Evolutionary conservation across 192 early-diverging fungal genomes (phyloP), one percentile per base, ranked within the genome.

Genomic region (Umbelopsis isabellina): DNA sequence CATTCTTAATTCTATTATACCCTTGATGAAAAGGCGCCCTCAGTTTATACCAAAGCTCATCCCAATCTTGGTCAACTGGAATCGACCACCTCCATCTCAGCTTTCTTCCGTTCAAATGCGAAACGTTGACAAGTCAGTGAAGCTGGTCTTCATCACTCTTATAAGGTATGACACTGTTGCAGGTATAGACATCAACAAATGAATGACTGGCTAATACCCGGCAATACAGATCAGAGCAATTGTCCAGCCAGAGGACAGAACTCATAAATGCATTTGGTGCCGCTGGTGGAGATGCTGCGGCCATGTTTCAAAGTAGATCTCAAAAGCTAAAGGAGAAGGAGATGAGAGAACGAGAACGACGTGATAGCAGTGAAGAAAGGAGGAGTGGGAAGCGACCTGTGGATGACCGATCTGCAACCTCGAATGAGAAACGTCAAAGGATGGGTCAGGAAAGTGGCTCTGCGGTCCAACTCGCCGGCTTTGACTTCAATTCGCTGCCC

Each of bases 91-190:
- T 6, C 48, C 67, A 18, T 49, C 67, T 7, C 55, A 70, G 6
- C 65, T 70, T 3, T 66, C 71, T 13, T 46, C 76, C 20, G 46
- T 67, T 7, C 65, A 76, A 46, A 53, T 74, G 20, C 50, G 64
- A 58, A 83, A 67, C 41, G 70, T 81, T 13, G 70, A 75, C 37
- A 80, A 78, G 35, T 21, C 67, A 9, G 70, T 83, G 9, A 71
- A 73, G 41, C 47, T 78, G 10, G 66, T 70, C 21, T 69, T 83
- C 25, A 52, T 73, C 10, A 66, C 79, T 47, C 27, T 83, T 1
- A 75, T 83, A 30, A 73, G 75, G 81, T 78, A 77, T 22, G 25
- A 7, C 18, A 55, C 20, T 50, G 15, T 15, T 15, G 2, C 46
- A 8, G 8, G 23, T 48, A 18, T 25, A n/a, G 13, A 23, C 65